Evolutionary conservation across 139 green algal species (phyloP).

Genomic region (Volvox reticuliferus): DNA sequence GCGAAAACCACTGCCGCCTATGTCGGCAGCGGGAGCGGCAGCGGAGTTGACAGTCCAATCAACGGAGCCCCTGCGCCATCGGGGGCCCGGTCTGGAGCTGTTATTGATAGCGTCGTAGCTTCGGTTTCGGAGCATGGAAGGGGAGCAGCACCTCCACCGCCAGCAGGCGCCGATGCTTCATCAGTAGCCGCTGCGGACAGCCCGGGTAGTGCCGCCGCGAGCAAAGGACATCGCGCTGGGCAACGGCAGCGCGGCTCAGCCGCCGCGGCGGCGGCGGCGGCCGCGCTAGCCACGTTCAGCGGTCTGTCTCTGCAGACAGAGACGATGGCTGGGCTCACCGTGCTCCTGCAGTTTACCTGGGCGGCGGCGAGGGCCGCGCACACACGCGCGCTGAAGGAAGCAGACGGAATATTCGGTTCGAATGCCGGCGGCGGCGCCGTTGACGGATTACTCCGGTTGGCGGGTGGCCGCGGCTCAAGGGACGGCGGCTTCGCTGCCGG

Average conservation of each 20-base stretch:
- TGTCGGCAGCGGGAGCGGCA: background rate
- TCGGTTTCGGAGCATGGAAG: background rate
- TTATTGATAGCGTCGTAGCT: background rate
- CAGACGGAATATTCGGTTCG: background rate
- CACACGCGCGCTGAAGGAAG: background rate
- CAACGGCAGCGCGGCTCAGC: background rate
- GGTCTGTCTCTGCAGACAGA: slow-evolving; percentile 11
- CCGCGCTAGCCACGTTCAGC: background rate
- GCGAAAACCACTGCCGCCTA: background rate
- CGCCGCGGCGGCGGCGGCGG: background rate
- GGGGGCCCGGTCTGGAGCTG: background rate
- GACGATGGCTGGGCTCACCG: slow-evolving; percentile 11
- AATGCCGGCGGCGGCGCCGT: background rate
- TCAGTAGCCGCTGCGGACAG: background rate
- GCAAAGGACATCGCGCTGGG: background rate
- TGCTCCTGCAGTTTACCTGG: slow-evolving; percentile 16
- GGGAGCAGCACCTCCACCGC: too few relatives aligned
- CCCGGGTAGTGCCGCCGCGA: background rate
- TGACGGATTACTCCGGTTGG: background rate
- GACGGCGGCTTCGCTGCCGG: slow-evolving; percentile 7
- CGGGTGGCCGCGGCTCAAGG: background rate
- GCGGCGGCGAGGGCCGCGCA: background rate
- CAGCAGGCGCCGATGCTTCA: background rate
- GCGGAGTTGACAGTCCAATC: too few relatives aligned
- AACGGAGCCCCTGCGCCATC: background rate